Conservation (phyloP, 1,284 basidiomycete genomes). For the Leucocoprinus gongylophorus region DNA sequence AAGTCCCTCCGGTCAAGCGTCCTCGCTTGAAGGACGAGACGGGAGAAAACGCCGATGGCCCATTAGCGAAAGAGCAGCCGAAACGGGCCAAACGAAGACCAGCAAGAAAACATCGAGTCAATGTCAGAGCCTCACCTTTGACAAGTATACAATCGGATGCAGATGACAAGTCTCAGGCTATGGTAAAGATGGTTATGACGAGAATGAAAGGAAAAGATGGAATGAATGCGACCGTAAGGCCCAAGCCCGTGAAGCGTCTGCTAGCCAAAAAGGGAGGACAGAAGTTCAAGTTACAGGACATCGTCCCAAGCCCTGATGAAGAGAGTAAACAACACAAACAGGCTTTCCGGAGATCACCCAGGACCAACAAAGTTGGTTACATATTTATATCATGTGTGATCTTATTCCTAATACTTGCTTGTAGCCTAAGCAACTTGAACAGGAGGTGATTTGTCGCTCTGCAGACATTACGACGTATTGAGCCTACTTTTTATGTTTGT, state of each 20-base stretch:
- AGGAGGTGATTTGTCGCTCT: neutral
- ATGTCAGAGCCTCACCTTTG: neutral
- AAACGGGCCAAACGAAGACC: neutral
- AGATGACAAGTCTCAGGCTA: neutral
- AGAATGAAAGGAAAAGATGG: conserved; percentile 6
- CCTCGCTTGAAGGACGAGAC: conserved; percentile 4
- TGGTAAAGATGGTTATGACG: neutral
- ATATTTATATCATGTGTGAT: no score
- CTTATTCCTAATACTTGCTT: neutral
- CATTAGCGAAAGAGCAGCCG: neutral
- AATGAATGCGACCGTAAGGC: neutral
- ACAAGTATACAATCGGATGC: neutral
- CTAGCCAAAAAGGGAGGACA: neutral
- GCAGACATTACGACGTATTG: neutral
- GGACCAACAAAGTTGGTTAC: neutral
- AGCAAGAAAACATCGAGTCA: neutral
- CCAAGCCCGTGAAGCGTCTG: neutral
- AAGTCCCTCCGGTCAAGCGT: neutral
- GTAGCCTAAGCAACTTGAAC: neutral
- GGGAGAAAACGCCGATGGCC: neutral
- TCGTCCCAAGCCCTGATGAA: neutral
- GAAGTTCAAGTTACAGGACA: neutral
- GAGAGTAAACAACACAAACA: neutral
- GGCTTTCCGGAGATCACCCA: neutral
- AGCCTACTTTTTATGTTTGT: neutral